A percentile compares a stretch with the other conserved stretches of the same genome.
Evolutionary conservation across 1,284 basidiomycete species (phyloP).

Genomic region (Ganoderma sinense): DNA sequence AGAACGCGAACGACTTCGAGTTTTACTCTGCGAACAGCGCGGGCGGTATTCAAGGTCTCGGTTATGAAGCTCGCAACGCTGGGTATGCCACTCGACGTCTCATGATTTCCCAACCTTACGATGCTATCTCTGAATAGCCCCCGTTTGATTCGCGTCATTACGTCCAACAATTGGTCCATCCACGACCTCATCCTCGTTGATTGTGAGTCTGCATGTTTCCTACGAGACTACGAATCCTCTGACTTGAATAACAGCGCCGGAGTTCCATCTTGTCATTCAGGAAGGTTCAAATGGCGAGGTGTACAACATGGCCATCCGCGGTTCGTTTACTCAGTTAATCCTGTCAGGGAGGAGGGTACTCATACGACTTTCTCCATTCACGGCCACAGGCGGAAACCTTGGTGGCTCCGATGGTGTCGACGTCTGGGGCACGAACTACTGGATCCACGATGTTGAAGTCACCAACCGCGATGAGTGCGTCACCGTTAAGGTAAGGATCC

Average conservation of each 20-base stretch:
- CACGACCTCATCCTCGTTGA: conserved; percentile 48
- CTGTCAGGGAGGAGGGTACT: neutral
- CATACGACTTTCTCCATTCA: neutral
- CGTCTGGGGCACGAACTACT: conserved; percentile 44
- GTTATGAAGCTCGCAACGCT: conserved; percentile 44
- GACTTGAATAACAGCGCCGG: conserved; percentile 37
- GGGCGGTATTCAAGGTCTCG: conserved; percentile 45
- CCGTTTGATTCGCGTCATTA: conserved; percentile 44
- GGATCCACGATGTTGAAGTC: conserved; percentile 47
- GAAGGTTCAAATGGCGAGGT: conserved; percentile 43
- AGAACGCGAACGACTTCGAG: conserved; percentile 46
- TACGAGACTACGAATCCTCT: neutral
- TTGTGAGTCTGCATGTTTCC: conserved; percentile 27
- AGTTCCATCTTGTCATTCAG: conserved; percentile 46
- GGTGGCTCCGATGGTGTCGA: conserved; percentile 47
- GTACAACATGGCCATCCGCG: conserved; percentile 47
- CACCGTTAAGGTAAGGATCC: conserved; percentile 39
- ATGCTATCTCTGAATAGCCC: conserved; percentile 26
- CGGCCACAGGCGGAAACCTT: conserved; percentile 35
- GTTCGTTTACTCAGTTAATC: neutral
- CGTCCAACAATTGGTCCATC: conserved; percentile 43
- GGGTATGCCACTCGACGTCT: conserved; percentile 30
- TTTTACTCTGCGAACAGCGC: conserved; percentile 45
- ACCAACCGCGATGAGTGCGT: conserved; percentile 49
- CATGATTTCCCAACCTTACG: neutral